phyloP scores from a whole-genome alignment of 78 protist species.

The Dictyostelium intermedium region DNA sequence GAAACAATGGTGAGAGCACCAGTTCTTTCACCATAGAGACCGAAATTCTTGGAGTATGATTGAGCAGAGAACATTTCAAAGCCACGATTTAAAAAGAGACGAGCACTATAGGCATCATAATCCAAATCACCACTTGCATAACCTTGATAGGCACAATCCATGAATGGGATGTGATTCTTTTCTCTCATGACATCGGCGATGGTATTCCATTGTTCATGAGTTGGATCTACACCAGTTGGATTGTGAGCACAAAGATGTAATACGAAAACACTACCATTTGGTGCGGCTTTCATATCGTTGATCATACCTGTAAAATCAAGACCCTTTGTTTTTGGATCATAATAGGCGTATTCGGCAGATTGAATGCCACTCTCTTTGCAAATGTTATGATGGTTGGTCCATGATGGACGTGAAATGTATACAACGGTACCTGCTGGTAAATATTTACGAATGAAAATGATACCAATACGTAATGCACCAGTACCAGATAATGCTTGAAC shows the following conservation, averaged over 20 bases:
- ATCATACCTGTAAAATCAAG: slow-evolving; percentile 80
- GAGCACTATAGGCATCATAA: slow-evolving; percentile 92
- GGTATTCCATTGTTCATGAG: slow-evolving; percentile 95
- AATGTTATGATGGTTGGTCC: slow-evolving; percentile 95
- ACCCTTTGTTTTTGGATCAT: slow-evolving; percentile 44
- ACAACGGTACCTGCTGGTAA: slow-evolving; percentile 64
- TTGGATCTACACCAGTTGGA: slow-evolving; percentile 99
- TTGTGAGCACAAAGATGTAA: slow-evolving; percentile 99
- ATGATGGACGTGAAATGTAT: slow-evolving; percentile 96
- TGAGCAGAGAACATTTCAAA: slow-evolving; percentile 77
- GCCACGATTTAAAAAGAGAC: slow-evolving; percentile 68
- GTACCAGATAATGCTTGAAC: slow-evolving; percentile 98
- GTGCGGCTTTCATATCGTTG: slow-evolving; percentile 73
- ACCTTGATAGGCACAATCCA: slow-evolving; percentile 99
- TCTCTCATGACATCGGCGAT: slow-evolving; percentile 74
- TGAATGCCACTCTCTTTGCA: slow-evolving; percentile 84
- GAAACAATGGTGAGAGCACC: slow-evolving; percentile 79
- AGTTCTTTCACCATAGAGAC: slow-evolving; percentile 96
- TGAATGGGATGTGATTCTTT: slow-evolving; percentile 84
- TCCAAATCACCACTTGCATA: slow-evolving; percentile 96
- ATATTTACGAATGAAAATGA: slow-evolving; percentile 84
- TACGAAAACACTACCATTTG: slow-evolving; percentile 87
- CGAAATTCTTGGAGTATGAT: slow-evolving; percentile 98
- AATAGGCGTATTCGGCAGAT: slow-evolving; percentile 86
- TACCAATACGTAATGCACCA: slow-evolving; percentile 94